These are phyloP conservation scores for Porodaedalea pini DNA, from an alignment of 1,284 basidiomycete genomes.

Conservation along the genomic window DNA sequence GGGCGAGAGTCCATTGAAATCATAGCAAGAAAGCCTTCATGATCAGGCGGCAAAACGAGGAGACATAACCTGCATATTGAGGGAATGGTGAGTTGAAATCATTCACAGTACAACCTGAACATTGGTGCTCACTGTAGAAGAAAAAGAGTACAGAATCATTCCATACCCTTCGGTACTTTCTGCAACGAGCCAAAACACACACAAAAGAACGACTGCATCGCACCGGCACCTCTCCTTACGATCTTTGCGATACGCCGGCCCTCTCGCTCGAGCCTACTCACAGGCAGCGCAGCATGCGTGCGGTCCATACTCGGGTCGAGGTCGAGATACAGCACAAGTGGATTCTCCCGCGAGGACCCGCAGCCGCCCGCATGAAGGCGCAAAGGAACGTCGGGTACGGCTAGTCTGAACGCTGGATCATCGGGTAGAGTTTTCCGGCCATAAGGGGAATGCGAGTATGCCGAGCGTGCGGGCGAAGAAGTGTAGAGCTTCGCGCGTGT, in stretches of 20 bases:
- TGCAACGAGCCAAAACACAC: slow-evolving; percentile 11
- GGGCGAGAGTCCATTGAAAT: too few species aligned
- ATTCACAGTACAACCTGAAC: too few species aligned
- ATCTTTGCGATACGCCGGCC: slow-evolving; percentile 7
- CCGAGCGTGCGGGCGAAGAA: neutral
- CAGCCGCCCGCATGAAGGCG: slow-evolving; percentile 4
- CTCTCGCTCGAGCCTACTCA: slow-evolving; percentile 5
- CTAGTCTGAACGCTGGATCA: slow-evolving; percentile 6
- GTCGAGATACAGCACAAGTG: slow-evolving; percentile 12
- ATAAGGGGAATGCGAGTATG: neutral
- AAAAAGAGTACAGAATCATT: neutral
- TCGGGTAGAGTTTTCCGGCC: slow-evolving; percentile 4
- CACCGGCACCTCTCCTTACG: neutral
- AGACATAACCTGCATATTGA: too few species aligned
- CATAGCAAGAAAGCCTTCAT: too few species aligned
- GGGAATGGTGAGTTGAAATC: too few species aligned
- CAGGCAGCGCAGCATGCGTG: slow-evolving; percentile 5
- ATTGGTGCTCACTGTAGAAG: too few species aligned
- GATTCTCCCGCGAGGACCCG: slow-evolving; percentile 9
- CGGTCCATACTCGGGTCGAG: slow-evolving; percentile 14
- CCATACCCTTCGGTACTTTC: slow-evolving; percentile 17
- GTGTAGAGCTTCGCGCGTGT: slow-evolving; percentile 16
- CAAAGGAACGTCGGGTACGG: neutral
- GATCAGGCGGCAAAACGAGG: too few species aligned
- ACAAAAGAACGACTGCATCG: neutral